Evolutionary conservation across 441 rosid genomes (phyloP).

Genomic region (Theobroma grandiflorum): DNA sequence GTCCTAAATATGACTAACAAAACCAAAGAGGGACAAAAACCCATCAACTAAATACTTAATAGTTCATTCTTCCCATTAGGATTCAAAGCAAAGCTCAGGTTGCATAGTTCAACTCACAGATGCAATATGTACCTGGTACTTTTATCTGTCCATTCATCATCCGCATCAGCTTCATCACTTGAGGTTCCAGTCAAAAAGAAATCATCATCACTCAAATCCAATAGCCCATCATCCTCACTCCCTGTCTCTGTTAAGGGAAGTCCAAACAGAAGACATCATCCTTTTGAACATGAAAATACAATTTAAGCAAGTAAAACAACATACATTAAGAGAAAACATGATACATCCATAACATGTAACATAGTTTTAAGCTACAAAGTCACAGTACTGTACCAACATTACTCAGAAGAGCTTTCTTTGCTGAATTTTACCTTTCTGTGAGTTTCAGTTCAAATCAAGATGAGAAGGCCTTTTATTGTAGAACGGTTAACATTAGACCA

Average conservation of each 20-base stretch:
- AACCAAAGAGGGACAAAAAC: conserved; percentile 14
- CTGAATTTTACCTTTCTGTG: background rate
- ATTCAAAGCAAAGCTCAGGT: background rate
- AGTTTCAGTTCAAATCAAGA: background rate
- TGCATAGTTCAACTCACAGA: background rate
- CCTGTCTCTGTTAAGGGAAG: conserved; percentile 73
- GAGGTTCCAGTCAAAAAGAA: conserved; percentile 85
- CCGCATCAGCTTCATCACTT: conserved; percentile 95
- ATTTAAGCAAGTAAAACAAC: conserved; percentile 15
- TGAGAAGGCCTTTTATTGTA: background rate
- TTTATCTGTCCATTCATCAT: conserved; percentile 97
- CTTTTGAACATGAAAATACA: background rate
- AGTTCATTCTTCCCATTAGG: background rate
- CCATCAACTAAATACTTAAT: background rate
- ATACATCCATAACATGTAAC: background rate
- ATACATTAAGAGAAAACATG: background rate
- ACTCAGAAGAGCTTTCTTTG: background rate
- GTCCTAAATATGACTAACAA: background rate
- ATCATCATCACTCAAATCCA: conserved; percentile 93
- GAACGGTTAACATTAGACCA: background rate
- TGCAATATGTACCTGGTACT: conserved; percentile 66
- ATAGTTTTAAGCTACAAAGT: background rate
- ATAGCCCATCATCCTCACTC: conserved; percentile 92
- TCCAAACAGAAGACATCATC: conserved; percentile 17
- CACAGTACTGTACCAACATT: background rate